Percentiles rank a stretch among this genome's conserved stretches.
These are phyloP conservation scores for Cymbidium sinense DNA, from an alignment of 106 monocot genomes.

Conservation along the genomic window DNA sequence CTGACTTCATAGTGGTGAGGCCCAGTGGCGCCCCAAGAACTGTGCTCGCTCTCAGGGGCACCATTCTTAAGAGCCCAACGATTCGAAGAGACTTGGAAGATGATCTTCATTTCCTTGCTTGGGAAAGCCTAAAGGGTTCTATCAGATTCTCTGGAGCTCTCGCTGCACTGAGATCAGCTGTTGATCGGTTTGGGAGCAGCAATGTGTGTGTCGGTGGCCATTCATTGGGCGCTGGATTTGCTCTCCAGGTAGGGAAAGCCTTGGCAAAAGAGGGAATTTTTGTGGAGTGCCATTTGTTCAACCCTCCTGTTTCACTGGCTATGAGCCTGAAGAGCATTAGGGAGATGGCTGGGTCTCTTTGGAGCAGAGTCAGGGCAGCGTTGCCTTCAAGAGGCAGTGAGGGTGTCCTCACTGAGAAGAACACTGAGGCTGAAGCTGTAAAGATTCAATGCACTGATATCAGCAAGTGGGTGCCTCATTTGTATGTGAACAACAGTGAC, in stretches of 20 bases:
- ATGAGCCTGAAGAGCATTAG: conserved; percentile 19
- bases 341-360: conserved; percentile 18
- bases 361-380: conserved; percentile 15
- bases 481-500: conserved; percentile 41
- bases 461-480: conserved; percentile 29
- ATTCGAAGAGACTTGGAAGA: conserved; percentile 19
- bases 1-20: conserved; percentile 18
- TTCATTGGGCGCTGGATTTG: conserved; percentile 32
- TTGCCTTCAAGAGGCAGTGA: background rate
- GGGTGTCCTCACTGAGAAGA: background rate
- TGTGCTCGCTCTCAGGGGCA: conserved; percentile 25
- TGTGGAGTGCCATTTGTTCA: conserved; percentile 34
- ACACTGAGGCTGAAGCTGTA: background rate
- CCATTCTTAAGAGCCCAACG: conserved; percentile 19
- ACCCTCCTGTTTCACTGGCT: conserved; percentile 25
- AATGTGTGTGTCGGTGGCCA: conserved; percentile 30
- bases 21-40: conserved; percentile 27
- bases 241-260: conserved; percentile 31
- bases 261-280: conserved; percentile 26
- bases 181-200: conserved; percentile 16
- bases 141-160: conserved; percentile 22
- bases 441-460: conserved; percentile 9
- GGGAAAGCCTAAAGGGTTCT: conserved; percentile 27
- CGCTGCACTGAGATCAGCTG: conserved; percentile 7
- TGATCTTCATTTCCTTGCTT: conserved; percentile 21